Base-by-base conservation (phyloP, 2,329 filamentous ascomycete genomes). In the Exophiala alcalophila region DNA sequence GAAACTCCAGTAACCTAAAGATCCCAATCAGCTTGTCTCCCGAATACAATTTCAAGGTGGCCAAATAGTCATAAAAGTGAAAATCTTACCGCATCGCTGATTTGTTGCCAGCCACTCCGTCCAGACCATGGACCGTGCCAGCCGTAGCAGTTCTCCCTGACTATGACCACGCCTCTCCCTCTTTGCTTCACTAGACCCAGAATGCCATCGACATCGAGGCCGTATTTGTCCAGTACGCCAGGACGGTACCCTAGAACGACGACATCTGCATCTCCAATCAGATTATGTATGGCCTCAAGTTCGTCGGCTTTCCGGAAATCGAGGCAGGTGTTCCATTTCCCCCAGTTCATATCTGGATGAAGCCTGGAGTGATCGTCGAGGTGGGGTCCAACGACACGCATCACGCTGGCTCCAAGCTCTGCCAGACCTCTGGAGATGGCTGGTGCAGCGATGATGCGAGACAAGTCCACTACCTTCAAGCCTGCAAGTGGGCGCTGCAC, bases 341-440 rank as follows among this genome's bases (percentile, higher is more conserved):
- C 83, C 57, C 81, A 77, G 58, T 86, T 86, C 10, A 80, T 78
- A 51, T 86, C 83, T 0, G 84, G 74, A 54, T 86, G 81, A 85
- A 85, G 62, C 84, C 83, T 0, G 20, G 60, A 63, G 36, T 64
- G 57, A 52, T 68, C 63, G 1, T 44, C 54, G 3, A 72, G 50
- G 35, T 61, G 60, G 14, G 65, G 64, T 15, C 65, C 66, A 1
- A 68, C 70, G 7, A 72, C 57, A 34, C 68, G 65, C 27, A 73
- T 64, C 0, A 73, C 69, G 30, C 69, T 67, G 4, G 69, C 69
- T 3, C 69, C 70, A 32, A 68, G 62, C 2, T 65, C 64, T 14
- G 68, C 65, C 1, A 73, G 57, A 15, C 64, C 63, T 43, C 58
- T 59, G 9, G 65, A 65, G 6, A 67, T 59, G 1, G 65, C 60